phyloP scores from a whole-genome alignment of 108 stramenopile genomes.

The Asterionellopsis glacialis region DNA sequence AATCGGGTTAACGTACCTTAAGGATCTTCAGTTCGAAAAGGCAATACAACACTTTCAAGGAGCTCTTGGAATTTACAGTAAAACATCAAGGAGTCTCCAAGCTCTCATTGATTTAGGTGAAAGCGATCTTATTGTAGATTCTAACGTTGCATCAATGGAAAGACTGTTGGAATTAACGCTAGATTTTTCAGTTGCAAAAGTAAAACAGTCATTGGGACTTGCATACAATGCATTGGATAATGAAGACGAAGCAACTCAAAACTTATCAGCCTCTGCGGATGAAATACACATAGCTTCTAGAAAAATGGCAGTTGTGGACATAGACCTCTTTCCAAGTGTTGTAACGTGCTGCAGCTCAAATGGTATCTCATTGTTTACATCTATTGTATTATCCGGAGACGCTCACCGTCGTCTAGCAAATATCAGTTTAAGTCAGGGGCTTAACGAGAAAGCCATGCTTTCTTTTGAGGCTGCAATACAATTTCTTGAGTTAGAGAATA shows the following conservation, averaged over 20 bases:
- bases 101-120: neutral
- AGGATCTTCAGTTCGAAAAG: neutral
- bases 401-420: conserved; percentile 2
- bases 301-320: no score
- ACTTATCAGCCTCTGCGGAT: neutral
- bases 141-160: neutral
- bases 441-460: neutral
- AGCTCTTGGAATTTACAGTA: neutral
- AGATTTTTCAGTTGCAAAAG: neutral
- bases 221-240: neutral
- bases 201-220: neutral
- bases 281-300: neutral
- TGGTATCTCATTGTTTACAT: neutral
- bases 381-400: neutral
- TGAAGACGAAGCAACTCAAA: neutral
- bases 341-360: neutral
- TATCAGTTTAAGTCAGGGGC: neutral
- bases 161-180: neutral
- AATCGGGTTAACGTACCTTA: neutral
- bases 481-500: neutral
- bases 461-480: conserved; percentile 1
- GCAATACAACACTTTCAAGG: conserved; percentile 1
- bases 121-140: no score
- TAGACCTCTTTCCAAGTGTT: neutral
- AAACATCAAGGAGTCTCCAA: neutral